A percentile compares a stretch with the other conserved stretches of the same genome.
Evolutionary conservation across 2,329 filamentous ascomycete genomes (phyloP).

Genomic region (Fusarium nurragi): DNA sequence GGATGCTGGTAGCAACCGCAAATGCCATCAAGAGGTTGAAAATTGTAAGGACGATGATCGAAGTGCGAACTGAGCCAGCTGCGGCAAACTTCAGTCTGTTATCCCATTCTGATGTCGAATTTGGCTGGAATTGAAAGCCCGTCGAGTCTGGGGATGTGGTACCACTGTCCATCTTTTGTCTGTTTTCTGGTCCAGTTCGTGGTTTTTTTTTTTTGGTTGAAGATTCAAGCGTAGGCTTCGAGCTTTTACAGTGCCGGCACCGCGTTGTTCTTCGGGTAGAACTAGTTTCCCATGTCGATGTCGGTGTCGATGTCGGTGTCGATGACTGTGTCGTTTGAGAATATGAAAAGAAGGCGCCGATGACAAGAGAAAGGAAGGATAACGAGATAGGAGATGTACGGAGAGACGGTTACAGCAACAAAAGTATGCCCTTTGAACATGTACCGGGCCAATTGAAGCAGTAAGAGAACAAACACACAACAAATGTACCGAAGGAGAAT

Average conservation of each 20-base stretch:
- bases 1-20: constrained; percentile 64
- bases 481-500: constrained; percentile 17
- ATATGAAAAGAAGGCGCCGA: background rate
- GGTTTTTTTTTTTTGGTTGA: constrained; percentile 12
- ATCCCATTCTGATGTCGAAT: constrained; percentile 58
- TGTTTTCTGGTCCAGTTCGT: constrained; percentile 16
- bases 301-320: constrained; percentile 27
- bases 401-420: constrained; percentile 11
- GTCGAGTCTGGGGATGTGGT: constrained; percentile 25
- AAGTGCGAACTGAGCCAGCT: constrained; percentile 67
- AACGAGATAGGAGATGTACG: background rate
- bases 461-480: constrained; percentile 12
- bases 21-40: constrained; percentile 70
- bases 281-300: constrained; percentile 37
- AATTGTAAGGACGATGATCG: constrained; percentile 67
- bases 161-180: constrained; percentile 21
- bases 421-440: constrained; percentile 5
- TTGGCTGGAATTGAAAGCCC: constrained; percentile 50
- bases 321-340: constrained; percentile 1
- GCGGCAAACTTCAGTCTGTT: constrained; percentile 63
- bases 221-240: constrained; percentile 28
- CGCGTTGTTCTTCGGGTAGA: constrained; percentile 31
- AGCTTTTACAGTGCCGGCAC: constrained; percentile 44
- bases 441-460: constrained; percentile 11
- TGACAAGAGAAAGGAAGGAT: background rate